Conservation (phyloP, 2,329 filamentous ascomycete species). For the Acephala macrosclerotiorum region DNA sequence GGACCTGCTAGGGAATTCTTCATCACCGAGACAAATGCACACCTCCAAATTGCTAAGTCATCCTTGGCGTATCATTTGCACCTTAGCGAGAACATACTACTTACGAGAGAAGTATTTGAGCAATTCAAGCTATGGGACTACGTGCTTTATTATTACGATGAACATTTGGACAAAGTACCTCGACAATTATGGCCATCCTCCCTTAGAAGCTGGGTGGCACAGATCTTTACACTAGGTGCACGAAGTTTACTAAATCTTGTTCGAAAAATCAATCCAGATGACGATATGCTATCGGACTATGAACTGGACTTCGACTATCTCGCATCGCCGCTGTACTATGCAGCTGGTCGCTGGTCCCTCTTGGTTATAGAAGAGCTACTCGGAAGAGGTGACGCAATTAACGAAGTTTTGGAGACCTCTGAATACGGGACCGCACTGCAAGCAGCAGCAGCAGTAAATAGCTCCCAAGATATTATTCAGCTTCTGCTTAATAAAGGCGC, state of each 20-base stretch:
- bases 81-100: neutral
- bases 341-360: neutral
- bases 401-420: neutral
- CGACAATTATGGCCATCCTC: neutral
- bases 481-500: slow-evolving; percentile 4
- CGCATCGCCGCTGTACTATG: slow-evolving; percentile 11
- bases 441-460: neutral
- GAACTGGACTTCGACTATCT: neutral
- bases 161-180: slow-evolving; percentile 7
- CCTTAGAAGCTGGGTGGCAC: neutral
- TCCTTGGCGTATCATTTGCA: slow-evolving; percentile 10
- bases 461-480: neutral
- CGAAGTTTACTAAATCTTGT: slow-evolving; percentile 6
- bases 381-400: slow-evolving; percentile 5
- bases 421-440: neutral
- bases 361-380: neutral
- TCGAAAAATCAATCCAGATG: neutral
- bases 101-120: neutral
- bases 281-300: neutral
- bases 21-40: neutral
- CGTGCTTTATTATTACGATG: neutral
- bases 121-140: slow-evolving; percentile 14
- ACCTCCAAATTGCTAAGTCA: neutral
- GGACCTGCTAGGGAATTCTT: neutral
- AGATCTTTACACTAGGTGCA: neutral